These are phyloP conservation scores for Anthostomella pinea DNA, from an alignment of 2,329 filamentous ascomycete species.

Conservation along the genomic window DNA sequence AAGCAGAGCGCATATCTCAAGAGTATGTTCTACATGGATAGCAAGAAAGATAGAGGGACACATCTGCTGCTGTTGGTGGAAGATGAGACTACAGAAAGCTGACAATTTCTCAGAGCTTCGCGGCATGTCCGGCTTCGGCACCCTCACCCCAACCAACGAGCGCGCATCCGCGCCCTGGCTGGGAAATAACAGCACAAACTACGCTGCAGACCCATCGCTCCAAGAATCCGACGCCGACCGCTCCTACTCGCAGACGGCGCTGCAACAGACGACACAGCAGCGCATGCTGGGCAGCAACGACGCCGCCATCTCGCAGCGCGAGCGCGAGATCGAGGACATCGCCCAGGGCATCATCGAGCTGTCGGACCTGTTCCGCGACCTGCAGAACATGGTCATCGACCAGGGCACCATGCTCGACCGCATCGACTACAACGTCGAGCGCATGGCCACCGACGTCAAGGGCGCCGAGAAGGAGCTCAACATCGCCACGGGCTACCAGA, in stretches of 20 bases:
- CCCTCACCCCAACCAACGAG: slow-evolving; percentile 49
- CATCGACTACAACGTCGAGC: slow-evolving; percentile 97
- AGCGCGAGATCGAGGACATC: slow-evolving; percentile 96
- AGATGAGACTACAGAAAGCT: slow-evolving; percentile 10
- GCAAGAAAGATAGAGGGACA: too few species aligned
- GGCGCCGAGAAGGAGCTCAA: slow-evolving; percentile 88
- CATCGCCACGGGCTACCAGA: slow-evolving; percentile 85
- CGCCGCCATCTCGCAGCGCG: slow-evolving; percentile 80
- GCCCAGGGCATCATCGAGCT: slow-evolving; percentile 97
- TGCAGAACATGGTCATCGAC: slow-evolving; percentile 93
- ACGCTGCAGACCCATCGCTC: slow-evolving; percentile 77
- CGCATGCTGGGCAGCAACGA: slow-evolving; percentile 73
- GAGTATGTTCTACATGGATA: slow-evolving; percentile 64
- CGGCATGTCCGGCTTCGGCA: slow-evolving; percentile 62
- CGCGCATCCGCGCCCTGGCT: slow-evolving; percentile 49
- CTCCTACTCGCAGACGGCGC: slow-evolving; percentile 83
- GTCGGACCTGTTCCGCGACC: slow-evolving; percentile 92
- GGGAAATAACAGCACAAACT: slow-evolving; percentile 41
- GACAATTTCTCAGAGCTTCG: slow-evolving; percentile 59
- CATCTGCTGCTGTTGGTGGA: not conserved
- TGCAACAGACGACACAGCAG: slow-evolving; percentile 67
- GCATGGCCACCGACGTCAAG: slow-evolving; percentile 91
- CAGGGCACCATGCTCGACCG: slow-evolving; percentile 89
- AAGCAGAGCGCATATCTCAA: slow-evolving; percentile 96
- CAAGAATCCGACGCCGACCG: slow-evolving; percentile 93